These are phyloP conservation scores for Aureobasidium lini DNA, from an alignment of 2,329 filamentous ascomycete genomes.

Conservation along the genomic window DNA sequence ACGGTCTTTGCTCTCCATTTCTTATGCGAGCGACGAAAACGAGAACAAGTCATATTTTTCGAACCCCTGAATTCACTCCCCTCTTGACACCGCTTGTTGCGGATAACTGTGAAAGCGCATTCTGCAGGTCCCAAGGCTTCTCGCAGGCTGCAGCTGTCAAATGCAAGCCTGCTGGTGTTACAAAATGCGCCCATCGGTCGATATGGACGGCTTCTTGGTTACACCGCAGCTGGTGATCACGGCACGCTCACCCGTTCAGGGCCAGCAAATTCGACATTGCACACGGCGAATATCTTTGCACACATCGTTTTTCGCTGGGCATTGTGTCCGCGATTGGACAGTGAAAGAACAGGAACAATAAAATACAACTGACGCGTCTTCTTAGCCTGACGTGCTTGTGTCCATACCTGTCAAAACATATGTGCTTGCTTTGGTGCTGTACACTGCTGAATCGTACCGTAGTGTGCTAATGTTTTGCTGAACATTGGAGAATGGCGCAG, in stretches of 20 bases:
- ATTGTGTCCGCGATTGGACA: background rate
- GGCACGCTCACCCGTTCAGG: background rate
- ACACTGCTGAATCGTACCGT: too few species aligned
- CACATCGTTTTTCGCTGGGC: background rate
- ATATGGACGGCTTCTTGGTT: background rate
- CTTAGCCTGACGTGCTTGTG: too few species aligned
- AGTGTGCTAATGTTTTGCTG: too few species aligned
- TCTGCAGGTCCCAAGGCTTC: slow-evolving; percentile 8
- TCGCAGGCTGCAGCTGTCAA: slow-evolving; percentile 12
- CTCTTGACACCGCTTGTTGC: background rate
- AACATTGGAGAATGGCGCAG: too few species aligned
- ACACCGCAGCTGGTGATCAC: background rate
- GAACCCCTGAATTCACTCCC: background rate
- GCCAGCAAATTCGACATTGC: background rate
- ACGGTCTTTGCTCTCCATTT: background rate
- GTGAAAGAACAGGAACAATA: too few species aligned
- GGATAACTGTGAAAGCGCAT: background rate
- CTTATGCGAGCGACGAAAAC: background rate
- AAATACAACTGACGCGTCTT: background rate
- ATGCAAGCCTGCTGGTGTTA: slow-evolving; percentile 8
- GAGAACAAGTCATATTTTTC: background rate
- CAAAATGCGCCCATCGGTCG: slow-evolving; percentile 1
- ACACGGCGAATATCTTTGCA: background rate
- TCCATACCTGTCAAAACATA: too few species aligned
- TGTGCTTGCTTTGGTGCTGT: too few species aligned